phyloP scores from a whole-genome alignment of 768 basidiomycete genomes.

The Termitomyces bulborhizus region DNA sequence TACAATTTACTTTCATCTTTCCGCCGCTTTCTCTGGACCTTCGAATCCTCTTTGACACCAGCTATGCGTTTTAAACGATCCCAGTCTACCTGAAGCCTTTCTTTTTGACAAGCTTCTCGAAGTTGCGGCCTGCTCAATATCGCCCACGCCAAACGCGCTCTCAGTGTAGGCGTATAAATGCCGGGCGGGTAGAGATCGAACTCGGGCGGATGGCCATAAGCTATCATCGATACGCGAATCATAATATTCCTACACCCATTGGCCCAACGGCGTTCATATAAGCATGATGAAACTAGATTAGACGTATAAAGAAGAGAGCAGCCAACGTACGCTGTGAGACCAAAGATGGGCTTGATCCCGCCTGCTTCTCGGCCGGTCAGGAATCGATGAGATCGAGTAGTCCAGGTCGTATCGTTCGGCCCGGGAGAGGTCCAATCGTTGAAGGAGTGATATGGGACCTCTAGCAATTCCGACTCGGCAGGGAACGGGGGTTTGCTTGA shows the following conservation, averaged over 20 bases:
- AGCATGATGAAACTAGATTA: background rate
- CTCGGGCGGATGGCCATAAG: slow-evolving; percentile 36
- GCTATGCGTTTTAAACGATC: slow-evolving; percentile 20
- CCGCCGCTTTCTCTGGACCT: slow-evolving; percentile 6
- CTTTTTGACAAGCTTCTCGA: slow-evolving; percentile 30
- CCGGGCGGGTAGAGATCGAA: slow-evolving; percentile 35
- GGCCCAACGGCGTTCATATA: background rate
- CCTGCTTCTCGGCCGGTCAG: slow-evolving; percentile 81
- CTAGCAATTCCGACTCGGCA: slow-evolving; percentile 43
- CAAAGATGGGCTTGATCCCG: slow-evolving; percentile 85
- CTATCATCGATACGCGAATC: slow-evolving; percentile 38
- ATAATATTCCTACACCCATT: slow-evolving; percentile 31
- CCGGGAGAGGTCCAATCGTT: slow-evolving; percentile 46
- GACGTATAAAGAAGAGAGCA: background rate
- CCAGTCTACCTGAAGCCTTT: slow-evolving; percentile 29
- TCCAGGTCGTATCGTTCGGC: slow-evolving; percentile 28
- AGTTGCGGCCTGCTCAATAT: slow-evolving; percentile 31
- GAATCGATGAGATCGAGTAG: slow-evolving; percentile 67
- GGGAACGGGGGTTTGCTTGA: slow-evolving; percentile 52
- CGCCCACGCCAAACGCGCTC: slow-evolving; percentile 39
- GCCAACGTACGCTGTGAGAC: slow-evolving; percentile 72
- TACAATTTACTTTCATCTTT: slow-evolving; percentile 12
- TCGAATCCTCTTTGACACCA: slow-evolving; percentile 14
- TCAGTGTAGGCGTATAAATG: slow-evolving; percentile 20
- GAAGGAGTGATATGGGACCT: slow-evolving; percentile 61